phyloP scores from a whole-genome alignment of 345 rosid species.

The Salix suchowensis region DNA sequence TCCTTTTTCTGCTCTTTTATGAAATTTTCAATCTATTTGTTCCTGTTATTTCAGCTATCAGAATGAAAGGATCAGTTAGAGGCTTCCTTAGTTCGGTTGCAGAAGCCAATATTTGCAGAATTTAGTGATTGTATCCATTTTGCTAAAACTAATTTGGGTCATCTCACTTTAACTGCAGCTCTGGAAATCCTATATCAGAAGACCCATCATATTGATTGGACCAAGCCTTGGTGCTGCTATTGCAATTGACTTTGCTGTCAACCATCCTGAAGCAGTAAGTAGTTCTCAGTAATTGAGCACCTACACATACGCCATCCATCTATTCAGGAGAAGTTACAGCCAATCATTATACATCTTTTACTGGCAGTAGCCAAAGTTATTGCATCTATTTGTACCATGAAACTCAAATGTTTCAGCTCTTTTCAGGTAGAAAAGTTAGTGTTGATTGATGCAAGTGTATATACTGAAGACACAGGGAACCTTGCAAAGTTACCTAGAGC shows the following conservation, averaged over 20 bases:
- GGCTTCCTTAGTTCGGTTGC: no score
- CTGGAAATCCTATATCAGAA: constrained; percentile 75
- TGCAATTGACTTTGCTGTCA: constrained; percentile 77
- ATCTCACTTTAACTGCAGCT: constrained; percentile 39
- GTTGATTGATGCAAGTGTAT: constrained; percentile 87
- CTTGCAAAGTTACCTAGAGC: constrained; percentile 64
- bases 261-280: constrained; percentile 81
- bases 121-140: background rate
- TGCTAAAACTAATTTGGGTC: constrained; percentile 13
- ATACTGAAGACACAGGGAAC: constrained; percentile 84
- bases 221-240: constrained; percentile 97
- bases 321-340: constrained; percentile 2
- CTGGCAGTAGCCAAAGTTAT: background rate
- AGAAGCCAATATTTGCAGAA: background rate
- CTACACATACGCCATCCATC: background rate
- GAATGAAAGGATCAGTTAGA: no score
- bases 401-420: background rate
- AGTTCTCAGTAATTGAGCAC: constrained; percentile 8
- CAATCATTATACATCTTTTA: background rate
- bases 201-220: constrained; percentile 78
- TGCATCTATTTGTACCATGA: background rate
- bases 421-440: constrained; percentile 68
- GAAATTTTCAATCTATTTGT: background rate
- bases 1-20: background rate
- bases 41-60: background rate